Base-by-base conservation (phyloP, 805 yeast species). In the Candida peoriensis region DNA sequence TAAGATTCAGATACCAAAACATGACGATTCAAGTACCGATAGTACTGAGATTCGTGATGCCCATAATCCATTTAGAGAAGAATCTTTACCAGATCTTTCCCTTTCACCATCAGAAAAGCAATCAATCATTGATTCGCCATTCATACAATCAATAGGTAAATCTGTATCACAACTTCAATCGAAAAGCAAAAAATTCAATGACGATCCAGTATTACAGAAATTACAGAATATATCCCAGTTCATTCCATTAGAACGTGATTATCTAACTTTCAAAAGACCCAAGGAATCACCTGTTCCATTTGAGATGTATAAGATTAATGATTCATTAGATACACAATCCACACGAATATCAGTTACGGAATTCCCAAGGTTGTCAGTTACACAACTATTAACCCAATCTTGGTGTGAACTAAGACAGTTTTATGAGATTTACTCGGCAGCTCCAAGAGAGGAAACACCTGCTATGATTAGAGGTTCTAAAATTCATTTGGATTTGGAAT, bases 331-430 rank as follows among this genome's bases (percentile, higher is more conserved):
- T 8, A 28, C 19, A 10, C 30, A 8, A 8, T 9, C 13, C 20
- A 27, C 28, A 11, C 20, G 30, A 8, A 9, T 30, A 2, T 28
- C 39, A 13, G 33, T 41, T 2, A 19, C 41, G 20, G 23, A 14
- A 3, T 46, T 46, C 11, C 59, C 62, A 6, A 49, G 82, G 26
- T 51, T 78, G 12, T 70, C 78, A 2, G 87, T 81, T 4, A 79
- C 89, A 0, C 70, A 66, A 36, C 52, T 83, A 8, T 55, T 79
- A 9, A 72, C 81, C 0, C 64, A 70, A 21, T 56, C 67, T 12
- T 82, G 87, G 84, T 83, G 93, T 61, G 90, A 83, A 54, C 57
- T 82, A 30, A 59, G 76, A 26, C 65, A 61, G 14, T 65, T 70
- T 39, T 82, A 75, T 50, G 64, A 67, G 17, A 50, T 76, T 0